A percentile compares a stretch with the other conserved stretches of the same genome.
Conservation (phyloP, 2,329 filamentous ascomycete species). For the Ceratocystis eucalypticola region DNA sequence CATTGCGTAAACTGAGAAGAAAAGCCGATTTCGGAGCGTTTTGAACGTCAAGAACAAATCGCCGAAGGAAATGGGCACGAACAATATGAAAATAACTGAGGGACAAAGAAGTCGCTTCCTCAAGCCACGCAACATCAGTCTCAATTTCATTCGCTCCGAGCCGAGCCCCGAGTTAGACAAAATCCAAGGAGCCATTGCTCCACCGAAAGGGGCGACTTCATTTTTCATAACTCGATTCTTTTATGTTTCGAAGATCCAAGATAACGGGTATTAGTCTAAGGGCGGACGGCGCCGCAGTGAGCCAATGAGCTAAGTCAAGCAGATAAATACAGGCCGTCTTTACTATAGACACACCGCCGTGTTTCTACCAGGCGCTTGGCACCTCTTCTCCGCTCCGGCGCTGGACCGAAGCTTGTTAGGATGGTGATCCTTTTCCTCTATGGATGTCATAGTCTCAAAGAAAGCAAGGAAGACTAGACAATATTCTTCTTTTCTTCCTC, state of each 20-base stretch:
- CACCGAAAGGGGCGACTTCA: neutral
- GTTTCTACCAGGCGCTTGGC: neutral
- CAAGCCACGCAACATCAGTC: neutral
- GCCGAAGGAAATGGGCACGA: neutral
- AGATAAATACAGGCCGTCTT: neutral
- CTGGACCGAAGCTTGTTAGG: neutral
- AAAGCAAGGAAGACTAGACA: neutral
- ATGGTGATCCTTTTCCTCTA: neutral
- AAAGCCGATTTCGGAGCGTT: neutral
- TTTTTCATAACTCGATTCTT: slow-evolving; percentile 12
- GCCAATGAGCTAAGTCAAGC: neutral
- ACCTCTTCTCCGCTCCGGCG: neutral
- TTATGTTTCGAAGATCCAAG: neutral
- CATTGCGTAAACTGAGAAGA: neutral
- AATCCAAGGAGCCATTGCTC: neutral
- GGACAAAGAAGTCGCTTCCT: neutral
- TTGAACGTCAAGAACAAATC: neutral
- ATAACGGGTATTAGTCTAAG: neutral
- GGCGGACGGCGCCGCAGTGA: neutral
- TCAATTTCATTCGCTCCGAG: neutral
- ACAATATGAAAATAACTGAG: neutral
- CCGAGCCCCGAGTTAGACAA: slow-evolving; percentile 1
- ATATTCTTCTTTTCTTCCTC: neutral
- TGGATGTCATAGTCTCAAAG: neutral
- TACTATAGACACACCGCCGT: neutral